These are phyloP conservation scores for Boletus tylopilopsis DNA, from an alignment of 768 basidiomycete species.

Conservation along the genomic window DNA sequence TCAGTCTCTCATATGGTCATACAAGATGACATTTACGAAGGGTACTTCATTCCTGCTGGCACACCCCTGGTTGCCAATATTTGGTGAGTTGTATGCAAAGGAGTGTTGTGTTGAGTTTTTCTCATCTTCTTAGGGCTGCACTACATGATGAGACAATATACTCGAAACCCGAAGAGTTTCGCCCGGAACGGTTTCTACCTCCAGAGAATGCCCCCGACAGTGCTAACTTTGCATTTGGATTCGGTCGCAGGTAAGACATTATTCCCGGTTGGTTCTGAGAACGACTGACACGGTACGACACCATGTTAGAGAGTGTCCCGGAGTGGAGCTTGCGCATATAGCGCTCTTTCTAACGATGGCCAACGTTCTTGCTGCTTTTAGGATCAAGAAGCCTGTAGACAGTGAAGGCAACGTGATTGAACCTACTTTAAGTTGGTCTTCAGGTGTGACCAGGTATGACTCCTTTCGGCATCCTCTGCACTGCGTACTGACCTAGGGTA, in stretches of 20 bases:
- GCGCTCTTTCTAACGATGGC: not conserved
- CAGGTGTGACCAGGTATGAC: not conserved
- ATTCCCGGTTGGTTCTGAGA: not conserved
- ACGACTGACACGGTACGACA: too few relatives aligned
- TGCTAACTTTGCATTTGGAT: not conserved
- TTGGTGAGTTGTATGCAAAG: not conserved
- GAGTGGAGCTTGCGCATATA: not conserved
- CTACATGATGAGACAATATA: not conserved
- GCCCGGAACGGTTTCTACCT: not conserved
- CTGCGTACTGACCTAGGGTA: not conserved
- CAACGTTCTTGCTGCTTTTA: not conserved
- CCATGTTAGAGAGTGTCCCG: not conserved
- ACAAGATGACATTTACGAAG: not conserved
- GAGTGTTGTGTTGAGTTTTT: not conserved
- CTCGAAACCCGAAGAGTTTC: not conserved
- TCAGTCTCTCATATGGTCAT: not conserved
- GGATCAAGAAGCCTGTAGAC: not conserved
- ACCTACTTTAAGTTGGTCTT: not conserved
- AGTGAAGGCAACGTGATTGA: not conserved
- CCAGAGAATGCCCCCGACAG: not conserved
- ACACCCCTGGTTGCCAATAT: not conserved
- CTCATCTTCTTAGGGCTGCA: not conserved
- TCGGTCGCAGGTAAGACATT: not conserved
- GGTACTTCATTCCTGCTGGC: not conserved
- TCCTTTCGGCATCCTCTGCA: not conserved